Conservation (phyloP, 2,329 filamentous ascomycete species). For the Penicillium occitanis region DNA sequence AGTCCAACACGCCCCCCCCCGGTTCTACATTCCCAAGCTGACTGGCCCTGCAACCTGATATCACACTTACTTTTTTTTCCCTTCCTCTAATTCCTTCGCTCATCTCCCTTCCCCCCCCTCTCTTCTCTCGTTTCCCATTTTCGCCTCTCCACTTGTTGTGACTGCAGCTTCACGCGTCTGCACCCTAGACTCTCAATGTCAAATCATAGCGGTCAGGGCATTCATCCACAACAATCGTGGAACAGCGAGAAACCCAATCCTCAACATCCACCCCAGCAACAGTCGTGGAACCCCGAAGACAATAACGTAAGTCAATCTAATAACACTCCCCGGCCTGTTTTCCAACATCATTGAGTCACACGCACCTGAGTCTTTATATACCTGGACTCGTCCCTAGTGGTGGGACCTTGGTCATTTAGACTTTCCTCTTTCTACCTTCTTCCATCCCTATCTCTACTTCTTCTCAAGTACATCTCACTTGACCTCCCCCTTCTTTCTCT, state of each 20-base stretch:
- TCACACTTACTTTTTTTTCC: conserved; percentile 20
- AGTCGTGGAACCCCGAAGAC: conserved; percentile 19
- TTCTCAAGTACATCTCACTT: conserved; percentile 23
- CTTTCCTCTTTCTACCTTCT: conserved; percentile 24
- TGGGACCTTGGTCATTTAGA: conserved; percentile 24
- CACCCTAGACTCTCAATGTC: conserved; percentile 23
- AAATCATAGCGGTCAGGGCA: conserved; percentile 22
- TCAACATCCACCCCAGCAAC: conserved; percentile 17
- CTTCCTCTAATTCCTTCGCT: conserved; percentile 19
- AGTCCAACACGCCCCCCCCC: conserved; percentile 17
- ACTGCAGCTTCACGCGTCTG: conserved; percentile 20
- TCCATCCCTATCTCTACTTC: conserved; percentile 23
- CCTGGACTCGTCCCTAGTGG: conserved; percentile 27
- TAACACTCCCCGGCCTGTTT: neutral
- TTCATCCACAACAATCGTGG: conserved; percentile 22
- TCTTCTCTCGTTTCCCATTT: conserved; percentile 12
- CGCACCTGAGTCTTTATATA: conserved; percentile 20
- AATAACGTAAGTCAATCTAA: conserved; percentile 20
- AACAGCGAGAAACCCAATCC: conserved; percentile 17
- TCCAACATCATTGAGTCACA: conserved; percentile 8
- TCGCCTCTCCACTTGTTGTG: conserved; percentile 18
- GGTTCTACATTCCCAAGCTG: conserved; percentile 21
- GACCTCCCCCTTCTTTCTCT: neutral
- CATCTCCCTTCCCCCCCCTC: conserved; percentile 2
- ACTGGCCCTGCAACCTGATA: conserved; percentile 21